Percentiles rank a stretch among this genome's conserved stretches.
These are phyloP conservation scores for sunflower (Helianthus annuus) DNA, from an alignment of 129 eudicot species.

Conservation along the genomic window HanXRQr2.0-SUNRISE NC_035439.2:99016017-99016516, in stretches of 20 bases:
- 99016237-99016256: background rate
- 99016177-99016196: background rate
- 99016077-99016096: background rate
- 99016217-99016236: background rate
- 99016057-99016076: no score
- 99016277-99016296: no score
- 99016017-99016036: no score
- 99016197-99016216: background rate
- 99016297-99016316: no score
- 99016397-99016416: background rate
- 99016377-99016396: background rate
- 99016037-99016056: no score
- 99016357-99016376: no score
- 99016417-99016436: background rate
- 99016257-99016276: no score
- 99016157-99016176: background rate
- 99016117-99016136: background rate
- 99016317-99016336: no score
- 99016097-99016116: background rate
- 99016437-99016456: no score
- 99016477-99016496: no score
- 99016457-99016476: no score
- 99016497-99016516: background rate
- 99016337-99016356: no score
- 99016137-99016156: background rate